A percentile compares a stretch with the other conserved stretches of the same genome.
phyloP scores from a whole-genome alignment of 2,329 filamentous ascomycete species.

The Microcyclospora tardicrescens region DNA sequence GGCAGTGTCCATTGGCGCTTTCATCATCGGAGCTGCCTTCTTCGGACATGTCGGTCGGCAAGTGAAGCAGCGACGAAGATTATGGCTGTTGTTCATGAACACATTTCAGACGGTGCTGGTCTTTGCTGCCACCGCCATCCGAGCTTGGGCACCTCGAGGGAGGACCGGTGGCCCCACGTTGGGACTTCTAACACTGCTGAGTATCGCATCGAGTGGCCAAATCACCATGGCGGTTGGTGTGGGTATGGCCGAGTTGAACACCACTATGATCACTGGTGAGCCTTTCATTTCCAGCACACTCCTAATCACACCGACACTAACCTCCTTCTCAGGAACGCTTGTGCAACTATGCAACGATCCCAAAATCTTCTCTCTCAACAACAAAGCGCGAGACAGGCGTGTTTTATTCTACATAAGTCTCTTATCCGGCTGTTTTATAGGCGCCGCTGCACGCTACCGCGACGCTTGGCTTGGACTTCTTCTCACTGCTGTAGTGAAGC shows the following conservation, averaged over 20 bases:
- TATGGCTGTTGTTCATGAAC: constrained; percentile 12
- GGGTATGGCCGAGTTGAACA: constrained; percentile 13
- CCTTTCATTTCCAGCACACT: constrained; percentile 5
- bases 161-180: constrained; percentile 3
- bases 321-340: no score
- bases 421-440: constrained; percentile 9
- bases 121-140: constrained; percentile 7
- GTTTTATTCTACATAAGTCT: constrained; percentile 8
- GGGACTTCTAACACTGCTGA: constrained; percentile 6
- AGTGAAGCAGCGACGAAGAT: constrained; percentile 6
- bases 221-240: constrained; percentile 10
- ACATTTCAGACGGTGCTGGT: constrained; percentile 8
- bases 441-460: constrained; percentile 4
- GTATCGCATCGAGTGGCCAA: constrained; percentile 9
- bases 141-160: constrained; percentile 1
- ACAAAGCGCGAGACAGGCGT: constrained; percentile 4
- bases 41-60: constrained; percentile 11
- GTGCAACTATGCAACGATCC: no score
- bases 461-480: constrained; percentile 7
- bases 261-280: constrained; percentile 15
- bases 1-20: constrained; percentile 5
- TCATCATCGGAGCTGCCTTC: constrained; percentile 8
- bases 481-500: constrained; percentile 9
- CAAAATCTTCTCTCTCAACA: no score
- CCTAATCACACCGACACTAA: no score